Evolutionary conservation across 805 yeast genomes (phyloP), one percentile per base, ranked within the genome.

Genomic region (Candida nanaspora): DNA sequence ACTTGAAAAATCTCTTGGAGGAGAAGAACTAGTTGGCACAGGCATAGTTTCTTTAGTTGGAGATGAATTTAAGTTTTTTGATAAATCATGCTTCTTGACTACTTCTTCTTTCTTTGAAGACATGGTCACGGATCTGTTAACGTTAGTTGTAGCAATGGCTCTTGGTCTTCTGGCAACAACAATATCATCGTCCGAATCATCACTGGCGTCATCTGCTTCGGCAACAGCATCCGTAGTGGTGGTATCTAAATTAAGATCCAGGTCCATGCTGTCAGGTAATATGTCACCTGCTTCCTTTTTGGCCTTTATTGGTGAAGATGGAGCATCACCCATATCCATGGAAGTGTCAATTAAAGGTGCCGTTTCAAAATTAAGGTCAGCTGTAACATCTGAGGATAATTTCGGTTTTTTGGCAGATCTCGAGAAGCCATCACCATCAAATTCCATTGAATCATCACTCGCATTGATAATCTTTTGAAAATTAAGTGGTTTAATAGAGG

Each of bases 91-190:
- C 7, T 35, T 18, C 15, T 14, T 6, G 3, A 14, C 11, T 18
- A 4, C 9, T 18, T 16, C 31, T 11, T 45, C 49, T 38, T 51
- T 57, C 3, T 50, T 46, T 1, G 74, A 56, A 25, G 57, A 57
- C 36, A 78, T 46, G 40, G 69, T 76, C 9, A 70, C 57, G 0
- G 67, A 59, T 38, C 73, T 60, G 34, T 63, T 61, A 10, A 69
- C 65, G 13, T 65, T 65, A 1, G 66, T 50, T 5, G 62, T 71
- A 3, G 72, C 62, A 0, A 68, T 67, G 48, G 75, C 62, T 35
- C 76, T 79, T 52, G 77, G 69, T 51, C 73, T 69, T 4, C 76
- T 62, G 26, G 77, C 67, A 13, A 76, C 65, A n/a, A 77, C 61
- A 16, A 79, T 77, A 14, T 79, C 85, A 2, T 74, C 74, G 30